Conservation (phyloP, 2,329 filamentous ascomycete species). For the Cercospora citrullina region DNA sequence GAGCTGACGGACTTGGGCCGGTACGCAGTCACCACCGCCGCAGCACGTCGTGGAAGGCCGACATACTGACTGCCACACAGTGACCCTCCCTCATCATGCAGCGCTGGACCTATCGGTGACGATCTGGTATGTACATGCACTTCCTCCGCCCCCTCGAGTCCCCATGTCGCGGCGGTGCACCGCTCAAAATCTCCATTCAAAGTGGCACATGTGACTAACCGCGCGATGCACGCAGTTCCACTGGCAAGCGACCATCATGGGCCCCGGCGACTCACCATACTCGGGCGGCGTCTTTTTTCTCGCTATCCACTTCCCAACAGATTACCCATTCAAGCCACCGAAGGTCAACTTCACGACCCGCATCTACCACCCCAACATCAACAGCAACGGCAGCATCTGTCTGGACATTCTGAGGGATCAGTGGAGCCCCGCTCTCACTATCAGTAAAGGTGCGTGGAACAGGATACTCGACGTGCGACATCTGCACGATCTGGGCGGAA, state of each 20-base stretch:
- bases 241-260: constrained; percentile 99
- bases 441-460: constrained; percentile 77
- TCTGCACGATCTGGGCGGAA: not conserved
- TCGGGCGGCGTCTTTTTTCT: constrained; percentile 99
- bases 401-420: constrained; percentile 97
- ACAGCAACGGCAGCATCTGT: constrained; percentile 99
- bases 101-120: constrained; percentile 92
- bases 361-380: constrained; percentile 99
- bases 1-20: constrained; percentile 87
- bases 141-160: constrained; percentile 9
- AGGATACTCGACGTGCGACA: not conserved
- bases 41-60: not conserved
- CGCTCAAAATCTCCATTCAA: constrained; percentile 9
- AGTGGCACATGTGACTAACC: constrained; percentile 19
- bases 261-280: constrained; percentile 95
- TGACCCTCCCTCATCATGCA: constrained; percentile 98
- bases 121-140: constrained; percentile 75
- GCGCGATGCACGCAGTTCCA: constrained; percentile 69
- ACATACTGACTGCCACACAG: constrained; percentile 54
- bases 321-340: constrained; percentile 99
- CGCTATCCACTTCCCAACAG: constrained; percentile 97
- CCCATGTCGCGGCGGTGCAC: constrained; percentile 15
- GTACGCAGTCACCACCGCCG: constrained; percentile 50
- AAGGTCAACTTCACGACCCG: constrained; percentile 99
- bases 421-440: constrained; percentile 97